Evolutionary conservation across 768 basidiomycete species (phyloP).

Genomic region (Austroboletus festivus): DNA sequence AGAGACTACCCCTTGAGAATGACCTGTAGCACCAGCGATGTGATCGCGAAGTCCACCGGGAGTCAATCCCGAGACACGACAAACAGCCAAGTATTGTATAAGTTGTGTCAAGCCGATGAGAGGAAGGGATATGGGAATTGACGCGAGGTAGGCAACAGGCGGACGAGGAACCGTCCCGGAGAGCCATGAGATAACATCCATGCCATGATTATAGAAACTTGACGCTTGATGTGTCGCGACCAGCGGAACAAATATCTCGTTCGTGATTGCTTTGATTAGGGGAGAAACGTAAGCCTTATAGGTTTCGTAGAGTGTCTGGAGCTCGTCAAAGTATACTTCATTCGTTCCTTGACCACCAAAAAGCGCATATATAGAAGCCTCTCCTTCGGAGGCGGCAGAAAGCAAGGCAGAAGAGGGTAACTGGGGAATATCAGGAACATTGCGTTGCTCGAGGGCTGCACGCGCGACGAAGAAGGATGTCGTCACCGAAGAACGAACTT

Average conservation of each 20-base stretch:
- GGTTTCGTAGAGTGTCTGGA: slow-evolving; percentile 86
- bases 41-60: slow-evolving; percentile 77
- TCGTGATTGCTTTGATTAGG: slow-evolving; percentile 62
- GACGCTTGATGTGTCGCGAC: slow-evolving; percentile 52
- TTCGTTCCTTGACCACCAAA: slow-evolving; percentile 99
- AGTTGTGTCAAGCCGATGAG: slow-evolving; percentile 97
- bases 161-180: slow-evolving; percentile 68
- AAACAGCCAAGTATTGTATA: slow-evolving; percentile 83
- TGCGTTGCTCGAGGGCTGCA: slow-evolving; percentile 59
- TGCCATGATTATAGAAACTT: slow-evolving; percentile 73
- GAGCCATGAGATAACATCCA: slow-evolving; percentile 85
- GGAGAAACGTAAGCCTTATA: slow-evolving; percentile 84
- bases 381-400: slow-evolving; percentile 53
- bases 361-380: slow-evolving; percentile 81
- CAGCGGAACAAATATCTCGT: slow-evolving; percentile 69
- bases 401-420: slow-evolving; percentile 68
- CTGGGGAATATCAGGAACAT: slow-evolving; percentile 52
- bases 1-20: slow-evolving; percentile 95
- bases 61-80: slow-evolving; percentile 68
- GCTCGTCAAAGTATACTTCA: slow-evolving; percentile 96
- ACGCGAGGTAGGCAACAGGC: slow-evolving; percentile 81
- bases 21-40: slow-evolving; percentile 88
- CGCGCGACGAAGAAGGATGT: slow-evolving; percentile 77
- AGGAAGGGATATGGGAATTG: slow-evolving; percentile 90
- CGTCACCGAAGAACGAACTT: slow-evolving; percentile 73